Conservation (phyloP, 2,329 filamentous ascomycete genomes). For the Helicocarpus griseus region DNA sequence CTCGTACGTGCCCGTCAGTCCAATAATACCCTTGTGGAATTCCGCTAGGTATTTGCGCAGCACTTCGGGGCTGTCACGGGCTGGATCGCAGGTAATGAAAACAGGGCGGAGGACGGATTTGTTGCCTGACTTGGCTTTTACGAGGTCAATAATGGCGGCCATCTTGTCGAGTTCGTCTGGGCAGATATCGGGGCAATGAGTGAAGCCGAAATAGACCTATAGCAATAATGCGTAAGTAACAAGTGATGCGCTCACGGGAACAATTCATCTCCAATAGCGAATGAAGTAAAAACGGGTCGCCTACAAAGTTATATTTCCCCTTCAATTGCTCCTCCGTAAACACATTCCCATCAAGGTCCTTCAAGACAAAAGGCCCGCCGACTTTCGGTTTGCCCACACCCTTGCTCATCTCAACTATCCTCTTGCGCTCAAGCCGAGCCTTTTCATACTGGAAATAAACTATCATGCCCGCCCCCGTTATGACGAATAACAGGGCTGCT, state of each 20-base stretch:
- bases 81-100: slow-evolving; percentile 89
- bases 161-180: slow-evolving; percentile 99
- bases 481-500: slow-evolving; percentile 74
- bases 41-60: slow-evolving; percentile 78
- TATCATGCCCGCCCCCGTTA: slow-evolving; percentile 65
- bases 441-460: slow-evolving; percentile 94
- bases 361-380: slow-evolving; percentile 72
- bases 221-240: not conserved
- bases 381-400: slow-evolving; percentile 89
- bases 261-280: slow-evolving; percentile 4
- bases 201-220: slow-evolving; percentile 96
- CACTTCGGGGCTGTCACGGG: slow-evolving; percentile 75
- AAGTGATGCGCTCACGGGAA: too few relatives aligned
- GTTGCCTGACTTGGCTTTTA: slow-evolving; percentile 32
- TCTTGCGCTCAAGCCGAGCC: slow-evolving; percentile 76
- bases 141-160: slow-evolving; percentile 80
- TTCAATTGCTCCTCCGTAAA: slow-evolving; percentile 74
- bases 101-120: slow-evolving; percentile 56
- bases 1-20: slow-evolving; percentile 86
- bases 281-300: slow-evolving; percentile 11
- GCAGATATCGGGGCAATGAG: slow-evolving; percentile 96
- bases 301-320: slow-evolving; percentile 61
- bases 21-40: slow-evolving; percentile 79
- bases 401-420: slow-evolving; percentile 85
- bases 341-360: slow-evolving; percentile 68